Conservation (phyloP, 192 early-diverging fungal species). For the Spizellomyces sp. region DNA sequence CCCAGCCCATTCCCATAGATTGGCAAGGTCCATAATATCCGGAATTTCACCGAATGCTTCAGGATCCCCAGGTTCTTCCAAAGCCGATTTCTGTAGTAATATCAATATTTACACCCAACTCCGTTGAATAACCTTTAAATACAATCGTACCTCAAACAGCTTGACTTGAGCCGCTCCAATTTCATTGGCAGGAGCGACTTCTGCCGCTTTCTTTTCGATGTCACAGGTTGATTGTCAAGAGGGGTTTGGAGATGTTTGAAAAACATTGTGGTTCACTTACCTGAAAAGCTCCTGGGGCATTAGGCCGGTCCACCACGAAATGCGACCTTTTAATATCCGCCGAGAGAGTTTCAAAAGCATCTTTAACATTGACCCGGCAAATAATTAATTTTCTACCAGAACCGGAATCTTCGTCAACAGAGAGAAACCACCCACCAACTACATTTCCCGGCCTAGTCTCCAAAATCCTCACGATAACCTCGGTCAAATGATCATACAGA, state of each 20-base stretch:
- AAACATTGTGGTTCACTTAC: slow-evolving; percentile 10
- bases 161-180: slow-evolving; percentile 39
- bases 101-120: background rate
- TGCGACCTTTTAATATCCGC: slow-evolving; percentile 46
- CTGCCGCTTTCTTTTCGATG: slow-evolving; percentile 16
- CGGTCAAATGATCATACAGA: slow-evolving; percentile 56
- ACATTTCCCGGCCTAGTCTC: slow-evolving; percentile 46
- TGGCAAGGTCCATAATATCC: slow-evolving; percentile 58
- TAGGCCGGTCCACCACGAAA: slow-evolving; percentile 36
- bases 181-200: slow-evolving; percentile 22
- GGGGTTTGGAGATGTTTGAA: too few relatives aligned
- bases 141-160: slow-evolving; percentile 42
- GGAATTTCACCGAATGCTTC: slow-evolving; percentile 58
- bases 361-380: too few relatives aligned
- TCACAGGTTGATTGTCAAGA: background rate
- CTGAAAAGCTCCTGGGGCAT: slow-evolving; percentile 34
- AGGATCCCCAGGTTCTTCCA: slow-evolving; percentile 40
- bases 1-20: slow-evolving; percentile 66
- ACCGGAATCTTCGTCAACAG: too few relatives aligned
- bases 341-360: slow-evolving; percentile 44
- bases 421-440: slow-evolving; percentile 39
- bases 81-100: background rate
- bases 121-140: background rate
- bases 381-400: too few relatives aligned
- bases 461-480: slow-evolving; percentile 48